Percentiles rank a stretch among this genome's conserved stretches.
Conservation (phyloP, 2,329 filamentous ascomycete genomes). For the Decorospora gaudefroyi region DNA sequence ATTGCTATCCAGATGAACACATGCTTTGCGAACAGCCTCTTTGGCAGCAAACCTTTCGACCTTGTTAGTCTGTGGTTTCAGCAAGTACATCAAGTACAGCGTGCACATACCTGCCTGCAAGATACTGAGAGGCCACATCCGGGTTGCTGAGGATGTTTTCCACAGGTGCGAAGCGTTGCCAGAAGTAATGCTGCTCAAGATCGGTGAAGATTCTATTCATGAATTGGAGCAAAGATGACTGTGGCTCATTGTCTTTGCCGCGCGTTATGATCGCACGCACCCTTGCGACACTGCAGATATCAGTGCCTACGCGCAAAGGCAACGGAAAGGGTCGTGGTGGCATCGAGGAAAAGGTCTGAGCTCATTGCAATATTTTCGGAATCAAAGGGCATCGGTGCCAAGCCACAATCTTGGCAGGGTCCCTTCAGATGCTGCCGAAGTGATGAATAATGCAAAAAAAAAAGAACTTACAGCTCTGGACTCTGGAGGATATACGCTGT, state of each 20-base stretch:
- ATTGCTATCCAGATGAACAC: constrained; percentile 29
- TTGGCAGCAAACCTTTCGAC: constrained; percentile 56
- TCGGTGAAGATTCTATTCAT: constrained; percentile 35
- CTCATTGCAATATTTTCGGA: background rate
- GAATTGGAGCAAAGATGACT: constrained; percentile 23
- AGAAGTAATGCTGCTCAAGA: constrained; percentile 41
- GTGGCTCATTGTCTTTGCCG: constrained; percentile 4
- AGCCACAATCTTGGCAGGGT: background rate
- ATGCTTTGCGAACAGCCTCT: constrained; percentile 56
- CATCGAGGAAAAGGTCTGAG: constrained; percentile 42
- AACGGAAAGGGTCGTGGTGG: constrained; percentile 62
- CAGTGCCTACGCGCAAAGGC: constrained; percentile 73
- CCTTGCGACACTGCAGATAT: constrained; percentile 73
- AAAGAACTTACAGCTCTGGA: too few relatives aligned
- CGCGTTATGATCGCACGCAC: constrained; percentile 62
- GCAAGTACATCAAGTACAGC: background rate
- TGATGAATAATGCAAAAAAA: background rate
- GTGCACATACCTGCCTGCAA: constrained; percentile 46
- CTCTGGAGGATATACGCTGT: too few relatives aligned
- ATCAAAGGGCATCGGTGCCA: background rate
- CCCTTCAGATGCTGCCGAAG: background rate
- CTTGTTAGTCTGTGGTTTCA: constrained; percentile 7
- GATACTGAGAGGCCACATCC: constrained; percentile 29
- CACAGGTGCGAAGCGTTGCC: constrained; percentile 30
- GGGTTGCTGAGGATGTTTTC: constrained; percentile 16